Conservation (phyloP, 164 flowering plant genomes). For the Aristolochia fimbriata region DNA sequence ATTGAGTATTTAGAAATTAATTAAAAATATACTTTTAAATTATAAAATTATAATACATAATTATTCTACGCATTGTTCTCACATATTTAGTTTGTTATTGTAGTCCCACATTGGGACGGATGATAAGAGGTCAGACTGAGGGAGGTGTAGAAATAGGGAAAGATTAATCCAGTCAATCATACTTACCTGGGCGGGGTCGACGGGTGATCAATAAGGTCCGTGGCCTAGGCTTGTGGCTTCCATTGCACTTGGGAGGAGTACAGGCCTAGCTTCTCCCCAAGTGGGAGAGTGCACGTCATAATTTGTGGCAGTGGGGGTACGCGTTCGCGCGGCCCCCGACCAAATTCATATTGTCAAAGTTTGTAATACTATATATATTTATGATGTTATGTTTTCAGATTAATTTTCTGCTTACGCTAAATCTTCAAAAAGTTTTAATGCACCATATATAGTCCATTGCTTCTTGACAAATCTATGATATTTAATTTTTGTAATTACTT, state of each 20-base stretch:
- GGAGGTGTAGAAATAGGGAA: background rate
- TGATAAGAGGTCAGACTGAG: background rate
- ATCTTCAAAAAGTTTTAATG: too few relatives aligned
- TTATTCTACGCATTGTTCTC: too few relatives aligned
- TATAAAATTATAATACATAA: too few relatives aligned
- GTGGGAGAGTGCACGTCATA: conserved; percentile 3
- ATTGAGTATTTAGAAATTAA: too few relatives aligned
- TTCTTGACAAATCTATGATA: too few relatives aligned
- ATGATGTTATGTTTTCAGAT: too few relatives aligned
- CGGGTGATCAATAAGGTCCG: conserved; percentile 18
- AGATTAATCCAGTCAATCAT: background rate
- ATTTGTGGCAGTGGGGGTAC: conserved; percentile 4
- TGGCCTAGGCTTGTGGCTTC: conserved; percentile 17
- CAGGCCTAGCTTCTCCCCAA: conserved; percentile 3
- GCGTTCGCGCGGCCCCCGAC: conserved; percentile 1
- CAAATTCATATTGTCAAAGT: background rate
- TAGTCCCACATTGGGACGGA: background rate
- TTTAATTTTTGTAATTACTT: too few relatives aligned
- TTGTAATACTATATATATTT: too few relatives aligned
- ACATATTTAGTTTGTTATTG: too few relatives aligned
- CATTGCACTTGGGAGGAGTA: conserved; percentile 17
- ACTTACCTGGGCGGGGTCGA: conserved; percentile 23
- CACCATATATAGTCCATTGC: too few relatives aligned
- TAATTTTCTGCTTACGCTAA: too few relatives aligned
- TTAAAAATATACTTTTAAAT: too few relatives aligned